Base-by-base conservation (phyloP, 306 rosid species). In the Prunus padus region DNA sequence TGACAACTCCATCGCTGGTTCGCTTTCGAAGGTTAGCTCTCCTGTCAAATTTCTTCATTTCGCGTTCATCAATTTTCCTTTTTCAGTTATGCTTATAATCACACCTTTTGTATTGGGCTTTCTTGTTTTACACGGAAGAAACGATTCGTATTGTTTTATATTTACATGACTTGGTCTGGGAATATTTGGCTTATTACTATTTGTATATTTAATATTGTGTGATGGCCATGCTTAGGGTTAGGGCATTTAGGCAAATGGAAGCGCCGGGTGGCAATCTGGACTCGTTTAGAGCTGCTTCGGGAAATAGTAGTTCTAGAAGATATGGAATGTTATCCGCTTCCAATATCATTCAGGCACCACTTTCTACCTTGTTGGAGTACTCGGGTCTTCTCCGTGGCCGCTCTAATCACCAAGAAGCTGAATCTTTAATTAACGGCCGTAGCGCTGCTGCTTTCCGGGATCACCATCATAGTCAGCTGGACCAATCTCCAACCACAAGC, bases 341-440 rank as follows among this genome's bases (percentile, higher is more conserved):
- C 0, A 90, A 82, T 76, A 78, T 95, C 3, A 87, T 92, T 54
- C 96, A 89, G 74, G 93, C 96, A 1, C 97, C 98, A 3, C 83
- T 94, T 45, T 92, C 98, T 5, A 79, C 86, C 0, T 83, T 95
- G 51, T 65, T 92, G 62, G 98, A 95, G 77, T 90, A 95, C 80
- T 87, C 91, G 0, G 96, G 95, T 25, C 82, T 95, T 71, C 88
- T 95, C 22, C 84, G 83, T 31, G 69, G 85, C 72, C 85, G 93
- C 75, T 80, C 90, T 12, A 83, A 72, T 76, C 86, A 81, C 46
- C 92, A 89, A 11, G 89, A 88, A 54, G 46, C 70, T 0, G 88
- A 76, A 70, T 67, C 87, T 14, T 80, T 86, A 70, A 79, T 83
- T 8, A 68, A 74, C 11, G 85, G 76, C 0, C 84, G 91, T 0